A percentile compares a stretch with the other conserved stretches of the same genome.
These are phyloP conservation scores for Graphilbum ipis-grandicollis DNA, from an alignment of 2,329 filamentous ascomycete species.

Conservation along the genomic window DNA sequence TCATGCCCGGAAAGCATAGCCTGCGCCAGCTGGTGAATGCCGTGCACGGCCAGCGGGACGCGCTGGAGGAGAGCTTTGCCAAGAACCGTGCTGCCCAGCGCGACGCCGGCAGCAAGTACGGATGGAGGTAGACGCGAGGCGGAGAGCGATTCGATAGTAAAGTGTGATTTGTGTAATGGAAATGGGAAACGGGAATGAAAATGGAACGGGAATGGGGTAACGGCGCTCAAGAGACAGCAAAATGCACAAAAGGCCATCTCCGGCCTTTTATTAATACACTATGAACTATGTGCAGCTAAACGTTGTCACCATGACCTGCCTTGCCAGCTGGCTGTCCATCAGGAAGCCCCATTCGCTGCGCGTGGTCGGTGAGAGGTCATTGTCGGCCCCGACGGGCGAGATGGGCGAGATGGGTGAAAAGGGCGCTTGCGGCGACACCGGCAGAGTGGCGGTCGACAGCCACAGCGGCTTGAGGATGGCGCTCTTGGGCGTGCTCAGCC, in stretches of 20 bases:
- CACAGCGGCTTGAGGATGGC: background rate
- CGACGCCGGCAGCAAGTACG: constrained; percentile 68
- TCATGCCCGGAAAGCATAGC: constrained; percentile 79
- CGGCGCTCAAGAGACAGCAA: too few relatives aligned
- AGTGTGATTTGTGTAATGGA: too few relatives aligned
- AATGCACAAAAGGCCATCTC: too few relatives aligned
- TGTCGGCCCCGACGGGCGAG: constrained; percentile 16
- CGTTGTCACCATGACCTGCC: constrained; percentile 32
- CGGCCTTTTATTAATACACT: too few relatives aligned
- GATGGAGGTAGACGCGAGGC: constrained; percentile 46
- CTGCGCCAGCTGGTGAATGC: constrained; percentile 75
- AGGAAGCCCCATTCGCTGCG: constrained; percentile 46
- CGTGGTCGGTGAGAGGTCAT: constrained; percentile 45
- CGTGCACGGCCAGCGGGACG: constrained; percentile 67
- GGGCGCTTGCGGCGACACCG: background rate
- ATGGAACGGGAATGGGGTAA: too few relatives aligned
- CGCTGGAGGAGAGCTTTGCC: constrained; percentile 70
- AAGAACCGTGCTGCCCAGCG: constrained; percentile 60
- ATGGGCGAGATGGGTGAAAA: background rate
- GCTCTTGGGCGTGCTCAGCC: constrained; percentile 6
- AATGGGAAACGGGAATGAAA: too few relatives aligned
- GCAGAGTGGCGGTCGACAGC: background rate
- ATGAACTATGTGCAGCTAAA: constrained; percentile 15
- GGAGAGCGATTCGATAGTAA: too few relatives aligned
- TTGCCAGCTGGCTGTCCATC: constrained; percentile 29